Evolutionary conservation across 768 basidiomycete species (phyloP).

Genomic region (Psilocybe azurescens): DNA sequence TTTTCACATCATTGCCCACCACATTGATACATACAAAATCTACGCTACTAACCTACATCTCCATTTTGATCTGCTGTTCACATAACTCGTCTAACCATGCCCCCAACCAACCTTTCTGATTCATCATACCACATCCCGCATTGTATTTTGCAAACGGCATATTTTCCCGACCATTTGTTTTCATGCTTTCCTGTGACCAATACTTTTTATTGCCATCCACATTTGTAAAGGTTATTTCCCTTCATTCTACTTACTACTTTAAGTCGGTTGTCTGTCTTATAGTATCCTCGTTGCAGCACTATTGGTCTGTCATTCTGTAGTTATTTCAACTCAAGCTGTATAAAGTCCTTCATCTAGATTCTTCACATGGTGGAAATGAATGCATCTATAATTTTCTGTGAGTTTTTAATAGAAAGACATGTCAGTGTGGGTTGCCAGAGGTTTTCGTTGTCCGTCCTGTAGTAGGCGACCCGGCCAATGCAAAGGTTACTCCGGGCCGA

Average conservation of each 20-base stretch:
- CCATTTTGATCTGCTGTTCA: constrained; percentile 48
- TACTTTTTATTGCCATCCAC: constrained; percentile 46
- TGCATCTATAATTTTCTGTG: constrained; percentile 5
- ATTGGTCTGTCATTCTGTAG: constrained; percentile 76
- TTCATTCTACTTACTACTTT: constrained; percentile 50
- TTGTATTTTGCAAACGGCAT: constrained; percentile 77
- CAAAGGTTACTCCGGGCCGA: constrained; percentile 44
- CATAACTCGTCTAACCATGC: constrained; percentile 44
- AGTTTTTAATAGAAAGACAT: constrained; percentile 1
- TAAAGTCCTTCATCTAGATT: constrained; percentile 56
- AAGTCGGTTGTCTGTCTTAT: constrained; percentile 72
- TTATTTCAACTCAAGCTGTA: constrained; percentile 63
- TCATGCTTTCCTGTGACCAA: constrained; percentile 52
- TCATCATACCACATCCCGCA: constrained; percentile 52
- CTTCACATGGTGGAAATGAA: constrained; percentile 22
- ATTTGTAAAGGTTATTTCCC: constrained; percentile 65
- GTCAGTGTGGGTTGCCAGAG: not conserved
- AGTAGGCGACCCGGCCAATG: constrained; percentile 52
- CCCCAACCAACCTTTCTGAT: constrained; percentile 29
- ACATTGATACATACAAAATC: constrained; percentile 43
- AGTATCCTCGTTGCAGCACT: constrained; percentile 64
- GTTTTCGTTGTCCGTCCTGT: not conserved
- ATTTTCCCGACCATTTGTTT: constrained; percentile 59
- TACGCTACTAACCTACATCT: constrained; percentile 43
- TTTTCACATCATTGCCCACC: constrained; percentile 26